These are phyloP conservation scores for Dactylis glomerata DNA, from an alignment of 176 grass and related monocot species.

Conservation along the genomic window DNA sequence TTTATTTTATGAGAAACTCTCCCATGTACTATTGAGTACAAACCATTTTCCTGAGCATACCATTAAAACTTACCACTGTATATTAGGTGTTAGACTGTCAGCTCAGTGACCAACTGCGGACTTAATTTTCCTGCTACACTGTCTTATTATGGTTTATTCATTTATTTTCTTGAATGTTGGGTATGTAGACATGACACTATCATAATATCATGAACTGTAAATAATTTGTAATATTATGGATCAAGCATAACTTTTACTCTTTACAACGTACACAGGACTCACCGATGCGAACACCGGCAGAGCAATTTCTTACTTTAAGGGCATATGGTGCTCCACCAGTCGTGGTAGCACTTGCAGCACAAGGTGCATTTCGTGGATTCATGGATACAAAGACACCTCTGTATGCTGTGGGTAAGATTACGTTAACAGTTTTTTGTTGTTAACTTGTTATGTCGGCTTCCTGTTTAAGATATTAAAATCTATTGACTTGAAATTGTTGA, in stretches of 20 bases:
- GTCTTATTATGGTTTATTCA: neutral
- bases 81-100: neutral
- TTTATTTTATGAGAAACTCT: neutral
- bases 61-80: neutral
- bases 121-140: neutral
- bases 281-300: slow-evolving; percentile 70
- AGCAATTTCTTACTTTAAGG: slow-evolving; percentile 82
- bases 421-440: neutral
- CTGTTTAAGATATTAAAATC: neutral
- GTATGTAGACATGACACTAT: neutral
- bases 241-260: neutral
- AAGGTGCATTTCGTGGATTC: slow-evolving; percentile 96
- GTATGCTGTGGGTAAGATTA: slow-evolving; percentile 72
- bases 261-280: slow-evolving; percentile 63
- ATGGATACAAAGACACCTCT: slow-evolving; percentile 91
- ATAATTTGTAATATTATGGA: neutral
- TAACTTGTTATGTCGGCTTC: neutral
- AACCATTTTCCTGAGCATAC: neutral
- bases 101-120: neutral
- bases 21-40: neutral
- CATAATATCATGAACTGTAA: neutral
- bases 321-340: slow-evolving; percentile 91
- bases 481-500: neutral
- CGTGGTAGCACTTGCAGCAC: slow-evolving; percentile 85
- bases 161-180: neutral